Conservation (phyloP, 164 flowering plant genomes). For the Stephania yunnanensis region DNA sequence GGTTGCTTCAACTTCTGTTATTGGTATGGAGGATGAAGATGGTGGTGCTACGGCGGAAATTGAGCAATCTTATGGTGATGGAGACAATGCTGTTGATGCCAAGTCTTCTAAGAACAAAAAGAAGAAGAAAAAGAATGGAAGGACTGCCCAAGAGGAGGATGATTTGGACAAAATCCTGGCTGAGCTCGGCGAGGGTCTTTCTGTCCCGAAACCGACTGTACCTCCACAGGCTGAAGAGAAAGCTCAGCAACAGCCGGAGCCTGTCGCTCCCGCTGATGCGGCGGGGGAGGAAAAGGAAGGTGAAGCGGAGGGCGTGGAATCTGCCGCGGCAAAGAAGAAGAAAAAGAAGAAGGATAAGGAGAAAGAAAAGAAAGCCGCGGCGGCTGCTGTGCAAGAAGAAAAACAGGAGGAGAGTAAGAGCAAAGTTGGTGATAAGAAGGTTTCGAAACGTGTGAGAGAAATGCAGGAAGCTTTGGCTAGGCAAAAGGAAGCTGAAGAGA, state of each 20-base stretch:
- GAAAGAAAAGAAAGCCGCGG: slow-evolving; percentile 64
- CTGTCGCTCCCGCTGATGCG: slow-evolving; percentile 28
- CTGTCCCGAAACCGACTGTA: slow-evolving; percentile 32
- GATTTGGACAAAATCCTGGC: slow-evolving; percentile 90
- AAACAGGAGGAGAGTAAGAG: slow-evolving; percentile 36
- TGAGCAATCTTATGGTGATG: slow-evolving; percentile 8
- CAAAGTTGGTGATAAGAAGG: slow-evolving; percentile 61
- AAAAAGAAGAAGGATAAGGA: slow-evolving; percentile 92
- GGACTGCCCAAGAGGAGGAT: slow-evolving; percentile 91
- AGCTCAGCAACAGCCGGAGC: slow-evolving; percentile 34
- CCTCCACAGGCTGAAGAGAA: slow-evolving; percentile 45
- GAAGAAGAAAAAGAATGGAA: slow-evolving; percentile 86
- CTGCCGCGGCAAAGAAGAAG: slow-evolving; percentile 92
- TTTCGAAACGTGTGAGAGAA: slow-evolving; percentile 92
- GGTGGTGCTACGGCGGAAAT: slow-evolving; percentile 11
- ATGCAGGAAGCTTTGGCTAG: slow-evolving; percentile 92
- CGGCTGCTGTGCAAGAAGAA: slow-evolving; percentile 41
- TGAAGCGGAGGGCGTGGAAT: slow-evolving; percentile 55
- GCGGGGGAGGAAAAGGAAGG: slow-evolving; percentile 48
- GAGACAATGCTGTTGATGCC: slow-evolving; percentile 11
- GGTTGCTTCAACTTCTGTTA: slow-evolving; percentile 20
- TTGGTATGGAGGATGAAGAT: slow-evolving; percentile 22
- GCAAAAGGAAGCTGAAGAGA: slow-evolving; percentile 83
- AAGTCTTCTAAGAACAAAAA: slow-evolving; percentile 69
- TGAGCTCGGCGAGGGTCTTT: slow-evolving; percentile 70